A percentile compares a stretch with the other conserved stretches of the same genome.
phyloP scores from a whole-genome alignment of 192 early-diverging fungal species.

The Linderina pennispora region DNA sequence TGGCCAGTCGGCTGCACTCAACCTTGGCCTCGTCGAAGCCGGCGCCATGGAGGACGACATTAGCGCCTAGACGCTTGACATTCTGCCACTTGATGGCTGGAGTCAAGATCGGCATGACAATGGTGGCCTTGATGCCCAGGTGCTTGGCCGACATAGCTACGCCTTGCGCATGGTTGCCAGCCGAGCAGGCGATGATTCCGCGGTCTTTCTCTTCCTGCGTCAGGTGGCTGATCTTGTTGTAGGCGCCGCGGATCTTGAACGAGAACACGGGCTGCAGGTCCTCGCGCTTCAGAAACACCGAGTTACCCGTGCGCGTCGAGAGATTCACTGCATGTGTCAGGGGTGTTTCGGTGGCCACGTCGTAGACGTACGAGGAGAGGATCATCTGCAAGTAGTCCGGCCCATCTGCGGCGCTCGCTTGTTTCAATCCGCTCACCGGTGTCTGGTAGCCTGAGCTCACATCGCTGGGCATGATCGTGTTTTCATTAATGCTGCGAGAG shows the following conservation, averaged over 20 bases:
- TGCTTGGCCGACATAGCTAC: constrained; percentile 91
- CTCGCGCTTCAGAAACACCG: constrained; percentile 87
- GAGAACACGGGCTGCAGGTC: constrained; percentile 96
- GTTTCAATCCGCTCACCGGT: not conserved
- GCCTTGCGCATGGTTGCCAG: constrained; percentile 98
- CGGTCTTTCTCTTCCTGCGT: constrained; percentile 65
- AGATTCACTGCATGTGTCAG: constrained; percentile 80
- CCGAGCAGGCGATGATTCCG: constrained; percentile 94
- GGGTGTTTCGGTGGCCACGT: constrained; percentile 89
- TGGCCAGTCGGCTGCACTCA: constrained; percentile 70
- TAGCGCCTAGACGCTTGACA: constrained; percentile 83
- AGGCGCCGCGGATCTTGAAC: constrained; percentile 97
- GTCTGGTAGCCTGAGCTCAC: constrained; percentile 6
- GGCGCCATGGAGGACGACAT: constrained; percentile 82
- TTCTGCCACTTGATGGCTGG: constrained; percentile 86
- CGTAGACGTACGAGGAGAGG: constrained; percentile 91
- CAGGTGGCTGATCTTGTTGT: constrained; percentile 87
- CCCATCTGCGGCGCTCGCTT: constrained; percentile 1
- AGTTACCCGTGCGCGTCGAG: constrained; percentile 60
- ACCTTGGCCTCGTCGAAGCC: constrained; percentile 95
- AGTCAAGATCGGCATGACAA: constrained; percentile 90
- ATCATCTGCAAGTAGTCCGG: constrained; percentile 93
- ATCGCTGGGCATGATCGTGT: constrained; percentile 14
- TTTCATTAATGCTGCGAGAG: constrained; percentile 44
- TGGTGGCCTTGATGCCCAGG: constrained; percentile 87